phyloP scores from a whole-genome alignment of 768 basidiomycete genomes.

The Cantharellus anzutake region DNA sequence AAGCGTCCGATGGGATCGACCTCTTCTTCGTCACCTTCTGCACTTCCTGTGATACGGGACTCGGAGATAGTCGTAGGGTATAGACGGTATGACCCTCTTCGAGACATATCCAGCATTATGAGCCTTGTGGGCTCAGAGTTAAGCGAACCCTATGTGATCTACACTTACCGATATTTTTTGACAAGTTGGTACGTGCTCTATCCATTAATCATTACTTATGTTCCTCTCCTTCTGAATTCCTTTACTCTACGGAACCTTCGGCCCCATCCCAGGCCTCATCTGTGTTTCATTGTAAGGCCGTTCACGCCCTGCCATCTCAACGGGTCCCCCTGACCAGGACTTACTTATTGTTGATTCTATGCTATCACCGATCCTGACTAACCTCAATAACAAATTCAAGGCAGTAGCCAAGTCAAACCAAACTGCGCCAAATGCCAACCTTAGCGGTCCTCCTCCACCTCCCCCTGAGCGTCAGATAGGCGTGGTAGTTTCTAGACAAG shows the following conservation, averaged over 20 bases:
- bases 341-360: too few relatives aligned
- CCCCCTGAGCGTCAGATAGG: conserved; percentile 41
- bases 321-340: too few relatives aligned
- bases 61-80: conserved; percentile 19
- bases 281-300: conserved; percentile 50
- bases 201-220: background rate
- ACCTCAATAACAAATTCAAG: background rate
- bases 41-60: too few relatives aligned
- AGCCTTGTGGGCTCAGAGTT: conserved; percentile 77
- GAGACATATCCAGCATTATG: conserved; percentile 70
- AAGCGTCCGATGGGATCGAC: too few relatives aligned
- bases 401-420: background rate
- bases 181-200: conserved; percentile 62
- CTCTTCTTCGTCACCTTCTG: too few relatives aligned
- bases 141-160: conserved; percentile 89
- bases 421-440: background rate
- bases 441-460: background rate
- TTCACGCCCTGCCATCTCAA: background rate
- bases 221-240: background rate
- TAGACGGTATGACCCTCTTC: conserved; percentile 55
- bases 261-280: conserved; percentile 49
- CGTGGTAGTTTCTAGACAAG: conserved; percentile 95
- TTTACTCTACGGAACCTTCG: background rate
- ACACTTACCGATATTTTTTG: conserved; percentile 93
- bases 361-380: background rate